A percentile compares a stretch with the other conserved stretches of the same genome.
phyloP scores from a whole-genome alignment of 2,329 filamentous ascomycete species.

The Apiospora aurea region DNA sequence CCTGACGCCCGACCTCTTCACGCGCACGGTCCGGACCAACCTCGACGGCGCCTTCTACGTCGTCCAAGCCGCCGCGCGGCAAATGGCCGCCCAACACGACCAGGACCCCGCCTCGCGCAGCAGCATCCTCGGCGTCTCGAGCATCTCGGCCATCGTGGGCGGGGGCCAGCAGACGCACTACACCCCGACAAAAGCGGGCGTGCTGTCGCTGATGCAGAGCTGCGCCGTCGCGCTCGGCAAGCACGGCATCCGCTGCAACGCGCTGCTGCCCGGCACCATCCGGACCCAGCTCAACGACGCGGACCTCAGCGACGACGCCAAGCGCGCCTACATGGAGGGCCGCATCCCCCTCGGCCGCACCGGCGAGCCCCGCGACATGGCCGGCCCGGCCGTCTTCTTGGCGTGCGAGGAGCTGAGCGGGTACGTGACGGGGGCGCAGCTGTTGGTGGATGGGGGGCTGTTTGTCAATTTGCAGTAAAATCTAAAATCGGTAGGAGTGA shows the following conservation, averaged over 20 bases:
- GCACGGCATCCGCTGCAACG: slow-evolving; percentile 82
- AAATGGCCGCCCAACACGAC: slow-evolving; percentile 71
- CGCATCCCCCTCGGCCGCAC: slow-evolving; percentile 80
- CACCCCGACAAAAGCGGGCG: slow-evolving; percentile 86
- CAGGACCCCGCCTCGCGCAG: slow-evolving; percentile 66
- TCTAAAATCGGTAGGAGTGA: no score
- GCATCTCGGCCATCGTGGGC: slow-evolving; percentile 78
- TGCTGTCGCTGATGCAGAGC: slow-evolving; percentile 83
- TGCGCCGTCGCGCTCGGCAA: slow-evolving; percentile 79
- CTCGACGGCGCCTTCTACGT: slow-evolving; percentile 89
- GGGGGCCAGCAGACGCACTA: slow-evolving; percentile 84
- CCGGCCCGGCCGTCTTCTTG: slow-evolving; percentile 84
- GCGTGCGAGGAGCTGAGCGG: slow-evolving; percentile 79
- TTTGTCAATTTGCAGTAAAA: slow-evolving; percentile 89
- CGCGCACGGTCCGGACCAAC: slow-evolving; percentile 78
- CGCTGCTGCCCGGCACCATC: slow-evolving; percentile 82
- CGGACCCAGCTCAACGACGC: slow-evolving; percentile 84
- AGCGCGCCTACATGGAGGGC: slow-evolving; percentile 80
- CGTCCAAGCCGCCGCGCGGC: slow-evolving; percentile 82
- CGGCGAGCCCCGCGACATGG: slow-evolving; percentile 77
- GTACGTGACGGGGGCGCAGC: slow-evolving; percentile 82
- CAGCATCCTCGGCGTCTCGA: slow-evolving; percentile 79
- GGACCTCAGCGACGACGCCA: slow-evolving; percentile 76
- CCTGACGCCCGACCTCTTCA: slow-evolving; percentile 73
- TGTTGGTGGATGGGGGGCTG: slow-evolving; percentile 88